These are phyloP conservation scores for Yamadazyma sp. DNA, from an alignment of 1,139 yeast species.

Conservation along the genomic window DNA sequence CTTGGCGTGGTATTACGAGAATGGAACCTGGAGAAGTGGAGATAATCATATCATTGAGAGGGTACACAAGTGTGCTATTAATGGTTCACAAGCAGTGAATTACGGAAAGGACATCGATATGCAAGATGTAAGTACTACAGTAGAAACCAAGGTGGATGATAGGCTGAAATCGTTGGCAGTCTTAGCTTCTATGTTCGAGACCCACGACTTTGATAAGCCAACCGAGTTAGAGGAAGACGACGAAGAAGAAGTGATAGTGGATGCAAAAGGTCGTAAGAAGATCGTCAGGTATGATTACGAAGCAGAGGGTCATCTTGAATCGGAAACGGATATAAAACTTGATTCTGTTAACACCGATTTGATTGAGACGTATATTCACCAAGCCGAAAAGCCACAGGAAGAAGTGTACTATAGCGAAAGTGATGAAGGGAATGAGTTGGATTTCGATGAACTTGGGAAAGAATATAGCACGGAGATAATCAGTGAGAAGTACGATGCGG, in stretches of 20 bases:
- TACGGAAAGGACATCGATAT: conserved; percentile 21
- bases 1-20: conserved; percentile 58
- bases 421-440: conserved; percentile 39
- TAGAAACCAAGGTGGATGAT: conserved; percentile 24
- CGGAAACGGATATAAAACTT: conserved; percentile 16
- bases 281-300: conserved; percentile 40
- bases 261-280: conserved; percentile 44
- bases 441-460: conserved; percentile 27
- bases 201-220: conserved; percentile 63
- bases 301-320: conserved; percentile 26
- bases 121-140: conserved; percentile 16
- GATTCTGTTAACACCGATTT: conserved; percentile 19
- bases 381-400: conserved; percentile 25
- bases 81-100: conserved; percentile 20
- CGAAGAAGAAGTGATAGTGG: conserved; percentile 48
- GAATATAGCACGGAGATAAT: conserved; percentile 31
- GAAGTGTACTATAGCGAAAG: conserved; percentile 45
- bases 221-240: conserved; percentile 49
- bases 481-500: conserved; percentile 25
- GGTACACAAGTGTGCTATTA: conserved; percentile 24
- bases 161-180: conserved; percentile 40
- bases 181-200: conserved; percentile 51
- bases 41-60: conserved; percentile 76
- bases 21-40: conserved; percentile 83
- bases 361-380: conserved; percentile 21